Base-by-base conservation (phyloP, 495 filamentous ascomycete species). In the Rhypophila decipiens region DNA sequence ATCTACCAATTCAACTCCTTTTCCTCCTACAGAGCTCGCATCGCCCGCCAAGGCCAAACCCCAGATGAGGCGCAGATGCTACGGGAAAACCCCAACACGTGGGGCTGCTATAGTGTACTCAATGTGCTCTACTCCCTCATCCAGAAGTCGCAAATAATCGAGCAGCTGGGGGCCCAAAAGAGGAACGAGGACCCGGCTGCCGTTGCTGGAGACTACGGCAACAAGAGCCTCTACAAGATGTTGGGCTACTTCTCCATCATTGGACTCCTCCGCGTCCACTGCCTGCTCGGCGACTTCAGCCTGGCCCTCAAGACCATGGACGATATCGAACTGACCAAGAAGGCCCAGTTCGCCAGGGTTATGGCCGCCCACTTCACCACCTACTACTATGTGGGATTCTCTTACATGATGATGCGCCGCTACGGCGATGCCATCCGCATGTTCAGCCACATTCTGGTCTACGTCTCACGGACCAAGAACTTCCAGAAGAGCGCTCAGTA, bases 1-100 rank as follows among this genome's bases (percentile, higher is more conserved):
- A 97, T 98, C 71, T 98, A 98, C 77, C 93, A 98, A 69, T 98
- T 98, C 77, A 96, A 98, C 75, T 94, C 88, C 31, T 98, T 97
- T 76, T 97, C 89, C 67, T 85, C 87, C 44, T 95, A 96, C 78
- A 85, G 93, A 56, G 87, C 93, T 56, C 83, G 88, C 29, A 80
- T 96, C 50, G 93, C 93, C 48, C 80, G 88, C 58, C 87, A 88
- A 59, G 86, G 76, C 53, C 83, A 84, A 64, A 88, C 87, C 59
- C 83, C 85, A 63, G 90, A 96, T 65, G 94, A 97, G 67, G 84
- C 90, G 49, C 75, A 84, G 70, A 75, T 96, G 41, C 83, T 98
- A 50, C 84, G 88, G 52, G 93, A 97, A 56, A 95, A 94, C 72
- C 91, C 90, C 24, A 96, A 97, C 70, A 96, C 90, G 38, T 98